Conservation (phyloP, 1,284 basidiomycete species). For the Marasmius sp. region DNA sequence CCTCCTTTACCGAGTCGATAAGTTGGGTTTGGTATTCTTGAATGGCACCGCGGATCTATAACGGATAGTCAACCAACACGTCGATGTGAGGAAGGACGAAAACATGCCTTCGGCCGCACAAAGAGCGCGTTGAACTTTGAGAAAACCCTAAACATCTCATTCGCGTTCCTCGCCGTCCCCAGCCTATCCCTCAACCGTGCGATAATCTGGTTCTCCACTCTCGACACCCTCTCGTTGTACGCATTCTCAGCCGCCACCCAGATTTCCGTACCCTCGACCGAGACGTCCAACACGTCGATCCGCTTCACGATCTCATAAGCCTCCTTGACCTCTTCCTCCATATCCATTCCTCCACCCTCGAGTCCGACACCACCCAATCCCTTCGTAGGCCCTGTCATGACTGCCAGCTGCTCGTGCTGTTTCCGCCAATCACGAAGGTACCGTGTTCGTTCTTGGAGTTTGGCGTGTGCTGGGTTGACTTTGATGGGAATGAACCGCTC, state of each 20-base stretch:
- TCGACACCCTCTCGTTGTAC: slow-evolving; percentile 95
- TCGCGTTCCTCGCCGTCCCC: slow-evolving; percentile 95
- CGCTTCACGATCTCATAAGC: slow-evolving; percentile 95
- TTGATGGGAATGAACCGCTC: slow-evolving; percentile 99
- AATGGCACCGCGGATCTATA: slow-evolving; percentile 90
- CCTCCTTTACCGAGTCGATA: slow-evolving; percentile 97
- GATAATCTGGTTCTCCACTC: slow-evolving; percentile 99
- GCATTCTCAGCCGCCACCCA: slow-evolving; percentile 97
- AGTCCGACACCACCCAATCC: slow-evolving; percentile 73
- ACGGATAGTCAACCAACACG: background rate
- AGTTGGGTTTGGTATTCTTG: slow-evolving; percentile 99
- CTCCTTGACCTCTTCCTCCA: slow-evolving; percentile 96
- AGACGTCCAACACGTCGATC: slow-evolving; percentile 95
- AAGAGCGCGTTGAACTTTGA: slow-evolving; percentile 98
- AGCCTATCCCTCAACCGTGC: slow-evolving; percentile 88
- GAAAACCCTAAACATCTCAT: slow-evolving; percentile 99
- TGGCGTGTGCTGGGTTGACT: slow-evolving; percentile 87
- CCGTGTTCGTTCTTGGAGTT: slow-evolving; percentile 85
- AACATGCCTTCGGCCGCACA: slow-evolving; percentile 89
- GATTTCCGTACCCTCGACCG: slow-evolving; percentile 93
- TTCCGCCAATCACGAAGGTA: slow-evolving; percentile 94
- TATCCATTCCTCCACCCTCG: slow-evolving; percentile 84
- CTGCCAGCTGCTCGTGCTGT: slow-evolving; percentile 95
- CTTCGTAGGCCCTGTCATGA: slow-evolving; percentile 95
- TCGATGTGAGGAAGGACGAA: background rate